A percentile compares a stretch with the other conserved stretches of the same genome.
phyloP scores from a whole-genome alignment of 1,284 basidiomycete species.

The Mrakiaceae sp. region DNA sequence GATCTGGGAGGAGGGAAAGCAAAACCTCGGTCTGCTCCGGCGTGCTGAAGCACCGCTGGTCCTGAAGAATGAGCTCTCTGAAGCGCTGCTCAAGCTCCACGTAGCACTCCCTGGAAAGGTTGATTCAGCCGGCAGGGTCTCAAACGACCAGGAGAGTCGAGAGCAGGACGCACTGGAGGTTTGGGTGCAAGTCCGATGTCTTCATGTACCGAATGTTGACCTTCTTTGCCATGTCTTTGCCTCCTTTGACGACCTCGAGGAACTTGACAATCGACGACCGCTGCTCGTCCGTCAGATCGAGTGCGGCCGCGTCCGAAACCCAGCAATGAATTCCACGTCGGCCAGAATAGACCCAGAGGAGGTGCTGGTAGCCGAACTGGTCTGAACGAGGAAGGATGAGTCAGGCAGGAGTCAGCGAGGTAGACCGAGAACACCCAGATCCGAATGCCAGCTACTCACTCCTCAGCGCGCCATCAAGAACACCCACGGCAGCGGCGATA shows the following conservation, averaged over 20 bases:
- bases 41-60: constrained; percentile 75
- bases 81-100: constrained; percentile 50
- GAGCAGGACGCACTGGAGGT: constrained; percentile 47
- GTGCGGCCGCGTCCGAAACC: constrained; percentile 83
- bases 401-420: neutral
- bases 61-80: constrained; percentile 56
- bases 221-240: constrained; percentile 65
- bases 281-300: constrained; percentile 84
- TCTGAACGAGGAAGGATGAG: constrained; percentile 23
- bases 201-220: constrained; percentile 53
- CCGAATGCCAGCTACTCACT: constrained; percentile 19
- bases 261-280: constrained; percentile 74
- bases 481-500: constrained; percentile 82
- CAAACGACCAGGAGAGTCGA: neutral
- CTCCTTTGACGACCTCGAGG: constrained; percentile 74
- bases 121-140: neutral
- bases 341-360: constrained; percentile 98
- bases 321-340: constrained; percentile 96
- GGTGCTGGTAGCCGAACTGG: constrained; percentile 64
- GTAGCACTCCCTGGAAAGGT: constrained; percentile 40
- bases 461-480: constrained; percentile 53
- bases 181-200: constrained; percentile 24
- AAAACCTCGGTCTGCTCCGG: constrained; percentile 64
- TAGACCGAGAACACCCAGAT: too few species aligned
- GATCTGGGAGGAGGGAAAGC: constrained; percentile 62